These are phyloP conservation scores for Phytophthora pluvialis DNA, from an alignment of 352 stramenopile genomes.

Conservation along the genomic window DNA sequence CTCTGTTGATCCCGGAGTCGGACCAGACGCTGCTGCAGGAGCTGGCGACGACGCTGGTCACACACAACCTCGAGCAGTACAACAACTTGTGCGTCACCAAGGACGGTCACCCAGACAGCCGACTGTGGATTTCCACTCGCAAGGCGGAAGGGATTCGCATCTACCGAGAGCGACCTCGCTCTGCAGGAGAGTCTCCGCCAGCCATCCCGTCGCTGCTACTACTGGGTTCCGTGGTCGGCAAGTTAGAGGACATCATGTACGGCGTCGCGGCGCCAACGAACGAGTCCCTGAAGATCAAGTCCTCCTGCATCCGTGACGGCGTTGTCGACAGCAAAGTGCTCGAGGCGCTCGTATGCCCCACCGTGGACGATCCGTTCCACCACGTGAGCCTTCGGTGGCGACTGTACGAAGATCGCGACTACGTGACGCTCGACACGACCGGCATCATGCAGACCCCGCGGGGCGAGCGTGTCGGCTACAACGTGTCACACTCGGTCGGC, in stretches of 20 bases:
- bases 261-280: constrained; percentile 35
- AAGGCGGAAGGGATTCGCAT: constrained; percentile 38
- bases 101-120: constrained; percentile 37
- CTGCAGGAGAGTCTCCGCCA: constrained; percentile 1
- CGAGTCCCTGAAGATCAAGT: constrained; percentile 44
- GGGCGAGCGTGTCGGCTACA: constrained; percentile 43
- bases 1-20: constrained; percentile 31
- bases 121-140: constrained; percentile 35
- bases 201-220: constrained; percentile 41
- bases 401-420: constrained; percentile 43
- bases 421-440: constrained; percentile 44
- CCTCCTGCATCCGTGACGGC: constrained; percentile 36
- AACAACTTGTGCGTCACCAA: constrained; percentile 36
- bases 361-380: constrained; percentile 40
- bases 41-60: constrained; percentile 35
- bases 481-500: constrained; percentile 40
- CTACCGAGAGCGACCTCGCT: constrained; percentile 33
- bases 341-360: constrained; percentile 33
- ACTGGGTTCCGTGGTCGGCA: constrained; percentile 38
- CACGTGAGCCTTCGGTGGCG: constrained; percentile 44
- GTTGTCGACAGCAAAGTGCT: constrained; percentile 44
- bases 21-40: constrained; percentile 31
- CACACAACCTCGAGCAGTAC: constrained; percentile 40
- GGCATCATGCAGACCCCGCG: constrained; percentile 28
- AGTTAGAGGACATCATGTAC: constrained; percentile 47